phyloP scores from a whole-genome alignment of 2,329 filamentous ascomycete genomes.

The Fusarium euwallaceae region DNA sequence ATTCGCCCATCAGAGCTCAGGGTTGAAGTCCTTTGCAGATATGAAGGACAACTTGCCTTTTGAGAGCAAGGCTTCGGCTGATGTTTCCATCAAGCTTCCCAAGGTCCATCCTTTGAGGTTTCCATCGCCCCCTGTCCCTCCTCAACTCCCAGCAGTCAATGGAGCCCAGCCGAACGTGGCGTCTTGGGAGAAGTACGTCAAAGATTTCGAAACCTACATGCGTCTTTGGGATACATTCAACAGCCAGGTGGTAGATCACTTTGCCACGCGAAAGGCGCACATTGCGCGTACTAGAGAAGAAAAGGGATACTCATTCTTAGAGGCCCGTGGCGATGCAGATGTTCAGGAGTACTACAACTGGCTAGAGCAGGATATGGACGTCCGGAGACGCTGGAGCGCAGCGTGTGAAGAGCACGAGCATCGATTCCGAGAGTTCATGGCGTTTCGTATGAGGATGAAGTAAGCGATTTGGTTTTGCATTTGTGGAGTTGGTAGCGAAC shows the following conservation, averaged over 20 bases:
- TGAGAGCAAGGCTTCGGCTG: conserved; percentile 63
- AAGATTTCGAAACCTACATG: conserved; percentile 68
- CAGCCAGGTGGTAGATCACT: conserved; percentile 67
- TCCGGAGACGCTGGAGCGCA: conserved; percentile 71
- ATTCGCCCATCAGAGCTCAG: conserved; percentile 61
- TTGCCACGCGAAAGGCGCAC: conserved; percentile 63
- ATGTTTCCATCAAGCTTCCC: conserved; percentile 54
- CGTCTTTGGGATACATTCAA: conserved; percentile 64
- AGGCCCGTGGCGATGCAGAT: conserved; percentile 58
- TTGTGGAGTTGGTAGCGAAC: conserved; percentile 21
- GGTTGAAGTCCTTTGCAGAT: conserved; percentile 67
- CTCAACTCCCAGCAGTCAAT: conserved; percentile 60
- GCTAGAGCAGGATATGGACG: conserved; percentile 73
- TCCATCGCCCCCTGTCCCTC: conserved; percentile 64
- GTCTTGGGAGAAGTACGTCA: conserved; percentile 65
- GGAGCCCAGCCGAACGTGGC: conserved; percentile 58
- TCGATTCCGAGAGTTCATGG: conserved; percentile 70
- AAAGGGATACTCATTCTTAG: conserved; percentile 62
- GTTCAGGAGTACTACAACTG: conserved; percentile 70
- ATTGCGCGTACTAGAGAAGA: conserved; percentile 55
- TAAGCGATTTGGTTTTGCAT: conserved; percentile 34
- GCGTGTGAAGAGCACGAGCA: conserved; percentile 72
- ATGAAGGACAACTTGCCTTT: conserved; percentile 70
- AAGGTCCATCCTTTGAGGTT: conserved; percentile 57
- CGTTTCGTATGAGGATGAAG: conserved; percentile 60